Evolutionary conservation across 2,329 filamentous ascomycete genomes (phyloP).

Genomic region (Nigrospora sphaerica): DNA sequence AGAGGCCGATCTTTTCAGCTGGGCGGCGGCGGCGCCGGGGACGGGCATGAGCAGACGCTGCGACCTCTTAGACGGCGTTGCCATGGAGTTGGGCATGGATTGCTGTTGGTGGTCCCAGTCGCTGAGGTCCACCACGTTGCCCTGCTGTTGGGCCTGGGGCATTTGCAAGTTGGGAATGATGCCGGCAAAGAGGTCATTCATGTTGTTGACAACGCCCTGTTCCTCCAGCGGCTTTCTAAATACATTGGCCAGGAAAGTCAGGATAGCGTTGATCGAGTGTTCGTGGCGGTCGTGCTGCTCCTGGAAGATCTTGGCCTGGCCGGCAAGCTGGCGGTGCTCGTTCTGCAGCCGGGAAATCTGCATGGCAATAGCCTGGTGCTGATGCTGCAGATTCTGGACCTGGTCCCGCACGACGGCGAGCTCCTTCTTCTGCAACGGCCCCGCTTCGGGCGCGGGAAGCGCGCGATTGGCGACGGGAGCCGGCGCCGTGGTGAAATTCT

Average conservation of each 20-base stretch:
- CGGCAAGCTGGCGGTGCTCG: constrained; percentile 82
- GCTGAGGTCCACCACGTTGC: constrained; percentile 54
- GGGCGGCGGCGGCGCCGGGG: constrained; percentile 26
- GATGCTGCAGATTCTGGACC: constrained; percentile 72
- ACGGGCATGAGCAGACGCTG: constrained; percentile 50
- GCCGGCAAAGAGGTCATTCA: constrained; percentile 77
- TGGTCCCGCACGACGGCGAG: constrained; percentile 72
- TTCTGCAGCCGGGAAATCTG: constrained; percentile 75
- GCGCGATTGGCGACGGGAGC: constrained; percentile 21
- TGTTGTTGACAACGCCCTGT: constrained; percentile 65
- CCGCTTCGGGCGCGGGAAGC: constrained; percentile 35
- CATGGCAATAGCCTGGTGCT: constrained; percentile 78
- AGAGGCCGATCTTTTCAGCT: constrained; percentile 21
- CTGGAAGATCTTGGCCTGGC: constrained; percentile 84
- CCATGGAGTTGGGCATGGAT: constrained; percentile 27
- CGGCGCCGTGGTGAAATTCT: constrained; percentile 22
- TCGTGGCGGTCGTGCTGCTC: constrained; percentile 93
- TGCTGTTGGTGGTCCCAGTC: constrained; percentile 47
- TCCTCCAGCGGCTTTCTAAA: constrained; percentile 91
- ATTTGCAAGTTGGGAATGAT: constrained; percentile 55
- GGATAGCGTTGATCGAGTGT: constrained; percentile 96
- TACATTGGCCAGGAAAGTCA: constrained; percentile 93
- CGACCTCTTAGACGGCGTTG: constrained; percentile 38
- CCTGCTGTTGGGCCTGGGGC: constrained; percentile 34
- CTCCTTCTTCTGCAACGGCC: constrained; percentile 60